A percentile compares a stretch with the other conserved stretches of the same genome.
Evolutionary conservation across 2,329 filamentous ascomycete genomes (phyloP).

Genomic region (Colletotrichum tropicale): DNA sequence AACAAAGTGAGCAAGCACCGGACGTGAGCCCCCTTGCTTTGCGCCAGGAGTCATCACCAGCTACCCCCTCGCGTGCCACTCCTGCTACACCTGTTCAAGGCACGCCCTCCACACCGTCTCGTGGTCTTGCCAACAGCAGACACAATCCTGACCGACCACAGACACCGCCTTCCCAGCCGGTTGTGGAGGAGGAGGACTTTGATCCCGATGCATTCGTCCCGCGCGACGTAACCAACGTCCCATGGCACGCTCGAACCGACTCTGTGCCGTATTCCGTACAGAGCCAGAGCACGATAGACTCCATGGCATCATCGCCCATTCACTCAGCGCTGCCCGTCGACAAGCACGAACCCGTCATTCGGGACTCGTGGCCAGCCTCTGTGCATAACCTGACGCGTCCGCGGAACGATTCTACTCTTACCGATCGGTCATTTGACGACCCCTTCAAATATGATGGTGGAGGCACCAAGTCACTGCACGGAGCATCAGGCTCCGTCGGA

Average conservation of each 20-base stretch:
- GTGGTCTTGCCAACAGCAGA: constrained; percentile 31
- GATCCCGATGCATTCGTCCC: constrained; percentile 25
- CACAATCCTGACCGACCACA: constrained; percentile 27
- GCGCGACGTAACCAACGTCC: constrained; percentile 34
- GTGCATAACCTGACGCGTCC: constrained; percentile 14
- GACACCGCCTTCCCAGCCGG: constrained; percentile 16
- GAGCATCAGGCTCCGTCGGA: background rate
- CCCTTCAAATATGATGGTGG: constrained; percentile 25
- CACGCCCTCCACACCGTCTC: background rate
- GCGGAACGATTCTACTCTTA: constrained; percentile 27
- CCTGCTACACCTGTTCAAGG: constrained; percentile 19
- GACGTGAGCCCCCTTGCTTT: constrained; percentile 23
- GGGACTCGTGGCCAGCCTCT: constrained; percentile 32
- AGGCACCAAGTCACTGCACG: constrained; percentile 1
- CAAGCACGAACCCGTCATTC: constrained; percentile 35
- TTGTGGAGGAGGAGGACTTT: background rate
- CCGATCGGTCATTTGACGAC: constrained; percentile 27
- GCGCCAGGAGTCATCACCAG: constrained; percentile 13
- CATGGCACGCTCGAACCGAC: constrained; percentile 33
- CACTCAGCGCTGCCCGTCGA: constrained; percentile 26
- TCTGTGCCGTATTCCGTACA: constrained; percentile 37
- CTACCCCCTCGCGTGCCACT: background rate
- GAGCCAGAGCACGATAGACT: constrained; percentile 39
- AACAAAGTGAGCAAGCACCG: constrained; percentile 9
- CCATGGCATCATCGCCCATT: constrained; percentile 33